Evolutionary conservation across 2,329 filamentous ascomycete species (phyloP).

Genomic region (Westerdykella sp.): DNA sequence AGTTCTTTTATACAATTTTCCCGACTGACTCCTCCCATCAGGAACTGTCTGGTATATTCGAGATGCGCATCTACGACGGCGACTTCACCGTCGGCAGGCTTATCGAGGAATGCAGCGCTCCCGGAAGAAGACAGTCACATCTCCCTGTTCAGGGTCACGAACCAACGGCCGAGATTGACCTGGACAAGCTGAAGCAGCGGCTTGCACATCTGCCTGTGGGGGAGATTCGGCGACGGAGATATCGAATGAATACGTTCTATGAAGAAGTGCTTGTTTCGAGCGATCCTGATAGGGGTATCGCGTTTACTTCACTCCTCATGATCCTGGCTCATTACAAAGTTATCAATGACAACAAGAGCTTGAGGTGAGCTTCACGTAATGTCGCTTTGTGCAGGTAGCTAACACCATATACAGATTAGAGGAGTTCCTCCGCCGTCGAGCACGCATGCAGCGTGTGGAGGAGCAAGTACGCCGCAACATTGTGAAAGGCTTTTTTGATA

Average conservation of each 20-base stretch:
- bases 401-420: conserved; percentile 58
- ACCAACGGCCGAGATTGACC: conserved; percentile 52
- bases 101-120: conserved; percentile 71
- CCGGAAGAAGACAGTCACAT: conserved; percentile 46
- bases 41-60: conserved; percentile 89
- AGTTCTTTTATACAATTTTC: not conserved
- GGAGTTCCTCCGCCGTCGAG: conserved; percentile 85
- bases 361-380: conserved; percentile 51
- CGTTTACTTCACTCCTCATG: conserved; percentile 88
- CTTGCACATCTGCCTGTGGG: conserved; percentile 66
- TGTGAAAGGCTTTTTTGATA: conserved; percentile 94
- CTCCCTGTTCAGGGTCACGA: conserved; percentile 41
- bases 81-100: conserved; percentile 84
- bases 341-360: conserved; percentile 93
- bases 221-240: conserved; percentile 67
- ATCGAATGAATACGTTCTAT: conserved; percentile 88
- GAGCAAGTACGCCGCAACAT: conserved; percentile 87
- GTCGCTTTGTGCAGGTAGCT: not conserved
- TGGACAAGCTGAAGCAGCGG: conserved; percentile 67
- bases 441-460: conserved; percentile 85
- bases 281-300: conserved; percentile 81
- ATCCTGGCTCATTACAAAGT: conserved; percentile 97
- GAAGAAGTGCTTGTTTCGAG: conserved; percentile 93
- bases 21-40: conserved; percentile 19
- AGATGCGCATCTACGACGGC: conserved; percentile 92